phyloP scores from a whole-genome alignment of 768 basidiomycete species.

The Boletus vermiculosoides region DNA sequence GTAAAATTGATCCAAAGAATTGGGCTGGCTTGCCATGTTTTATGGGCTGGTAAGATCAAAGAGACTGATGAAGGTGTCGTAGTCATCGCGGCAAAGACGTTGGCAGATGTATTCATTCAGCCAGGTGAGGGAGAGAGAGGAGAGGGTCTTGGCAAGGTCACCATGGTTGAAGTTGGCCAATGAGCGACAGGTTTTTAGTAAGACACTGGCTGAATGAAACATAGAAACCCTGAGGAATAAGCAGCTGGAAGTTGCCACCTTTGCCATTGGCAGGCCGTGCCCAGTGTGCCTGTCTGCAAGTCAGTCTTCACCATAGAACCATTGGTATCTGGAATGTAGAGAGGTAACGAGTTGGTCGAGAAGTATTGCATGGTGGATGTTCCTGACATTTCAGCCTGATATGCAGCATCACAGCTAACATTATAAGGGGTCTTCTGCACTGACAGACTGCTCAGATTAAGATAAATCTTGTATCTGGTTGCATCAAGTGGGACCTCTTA shows the following conservation, averaged over 20 bases:
- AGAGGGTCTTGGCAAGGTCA: too few species aligned
- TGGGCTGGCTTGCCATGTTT: too few species aligned
- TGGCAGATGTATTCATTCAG: too few species aligned
- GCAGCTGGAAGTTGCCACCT: conserved; percentile 30
- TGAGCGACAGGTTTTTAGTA: conserved; percentile 47
- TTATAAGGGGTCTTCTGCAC: conserved; percentile 32
- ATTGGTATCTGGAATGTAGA: too few species aligned
- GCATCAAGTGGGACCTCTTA: conserved; percentile 38
- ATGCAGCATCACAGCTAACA: conserved; percentile 37
- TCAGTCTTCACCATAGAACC: conserved; percentile 43
- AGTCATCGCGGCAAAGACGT: too few species aligned
- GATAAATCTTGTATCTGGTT: conserved; percentile 34
- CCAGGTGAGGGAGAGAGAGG: too few species aligned
- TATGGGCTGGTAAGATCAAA: too few species aligned
- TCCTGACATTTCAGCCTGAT: conserved; percentile 10
- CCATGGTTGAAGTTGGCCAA: conserved; percentile 60
- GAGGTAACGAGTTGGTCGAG: conserved; percentile 10
- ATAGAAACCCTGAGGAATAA: conserved; percentile 76
- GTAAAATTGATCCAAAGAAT: too few species aligned
- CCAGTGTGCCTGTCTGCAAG: conserved; percentile 44
- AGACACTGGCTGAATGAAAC: conserved; percentile 58
- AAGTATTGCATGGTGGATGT: conserved; percentile 29
- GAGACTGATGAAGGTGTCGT: too few species aligned
- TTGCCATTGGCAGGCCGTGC: conserved; percentile 32
- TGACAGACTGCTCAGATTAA: conserved; percentile 32